Evolutionary conservation across 2,329 filamentous ascomycete species (phyloP).

Genomic region (Paecilomyces variotii): DNA sequence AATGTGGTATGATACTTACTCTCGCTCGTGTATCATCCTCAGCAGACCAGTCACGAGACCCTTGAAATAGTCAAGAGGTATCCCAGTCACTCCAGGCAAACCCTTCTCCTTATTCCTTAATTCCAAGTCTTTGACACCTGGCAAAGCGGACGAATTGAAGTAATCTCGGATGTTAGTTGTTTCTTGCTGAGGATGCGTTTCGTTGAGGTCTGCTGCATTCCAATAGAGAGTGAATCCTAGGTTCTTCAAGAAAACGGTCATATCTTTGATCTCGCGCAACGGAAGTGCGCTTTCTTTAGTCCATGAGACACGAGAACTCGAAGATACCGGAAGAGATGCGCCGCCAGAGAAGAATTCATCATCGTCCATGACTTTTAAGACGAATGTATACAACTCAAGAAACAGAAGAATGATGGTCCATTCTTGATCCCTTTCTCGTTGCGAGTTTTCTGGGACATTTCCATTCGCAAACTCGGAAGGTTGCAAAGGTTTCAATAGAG

Average conservation of each 20-base stretch:
- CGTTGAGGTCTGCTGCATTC: constrained; percentile 59
- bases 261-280: constrained; percentile 59
- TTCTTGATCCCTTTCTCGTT: constrained; percentile 52
- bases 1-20: constrained; percentile 36
- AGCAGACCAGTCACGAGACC: constrained; percentile 71
- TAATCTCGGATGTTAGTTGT: constrained; percentile 40
- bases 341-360: constrained; percentile 78
- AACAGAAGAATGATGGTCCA: constrained; percentile 89
- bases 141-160: constrained; percentile 26
- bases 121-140: constrained; percentile 26
- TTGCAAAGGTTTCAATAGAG: constrained; percentile 43
- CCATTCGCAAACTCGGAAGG: constrained; percentile 32
- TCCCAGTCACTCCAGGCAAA: constrained; percentile 57
- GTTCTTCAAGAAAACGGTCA: constrained; percentile 83
- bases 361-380: constrained; percentile 87
- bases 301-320: constrained; percentile 48
- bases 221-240: constrained; percentile 85
- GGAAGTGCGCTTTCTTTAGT: constrained; percentile 59
- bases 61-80: constrained; percentile 71
- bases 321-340: constrained; percentile 34
- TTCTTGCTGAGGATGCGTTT: constrained; percentile 29
- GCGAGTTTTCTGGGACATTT: constrained; percentile 12
- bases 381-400: constrained; percentile 87
- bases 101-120: constrained; percentile 37
- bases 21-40: constrained; percentile 84